These are phyloP conservation scores for Brassica napus DNA, from an alignment of 345 rosid species.

Conservation along the genomic window DNA sequence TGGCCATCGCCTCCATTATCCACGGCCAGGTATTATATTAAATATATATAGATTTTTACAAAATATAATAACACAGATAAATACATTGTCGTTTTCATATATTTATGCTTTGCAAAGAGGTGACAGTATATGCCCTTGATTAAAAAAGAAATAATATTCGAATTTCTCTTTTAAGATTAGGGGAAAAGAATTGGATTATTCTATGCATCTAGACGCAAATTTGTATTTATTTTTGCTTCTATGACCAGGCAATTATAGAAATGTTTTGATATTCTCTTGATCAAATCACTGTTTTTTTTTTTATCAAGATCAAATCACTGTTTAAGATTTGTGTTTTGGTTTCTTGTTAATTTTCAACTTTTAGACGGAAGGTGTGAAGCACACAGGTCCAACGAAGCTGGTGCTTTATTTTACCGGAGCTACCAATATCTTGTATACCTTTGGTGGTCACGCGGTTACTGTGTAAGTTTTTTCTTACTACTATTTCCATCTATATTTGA, in stretches of 20 bases:
- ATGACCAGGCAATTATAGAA: background rate
- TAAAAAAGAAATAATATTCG: slow-evolving; percentile 1
- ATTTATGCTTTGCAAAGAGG: slow-evolving; percentile 36
- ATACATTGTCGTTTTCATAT: slow-evolving; percentile 34
- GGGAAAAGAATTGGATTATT: slow-evolving; percentile 23
- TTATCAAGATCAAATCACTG: background rate
- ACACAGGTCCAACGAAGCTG: slow-evolving; percentile 72
- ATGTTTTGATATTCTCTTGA: background rate
- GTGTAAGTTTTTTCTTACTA: slow-evolving; percentile 60
- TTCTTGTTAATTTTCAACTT: background rate
- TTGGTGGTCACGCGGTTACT: slow-evolving; percentile 99
- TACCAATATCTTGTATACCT: slow-evolving; percentile 94
- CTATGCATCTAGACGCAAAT: slow-evolving; percentile 16
- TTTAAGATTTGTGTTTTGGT: background rate
- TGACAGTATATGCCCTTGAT: slow-evolving; percentile 35
- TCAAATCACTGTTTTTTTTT: slow-evolving; percentile 2
- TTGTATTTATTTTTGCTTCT: slow-evolving; percentile 1
- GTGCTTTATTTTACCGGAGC: slow-evolving; percentile 99
- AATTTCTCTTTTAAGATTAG: slow-evolving; percentile 23
- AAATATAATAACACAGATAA: background rate
- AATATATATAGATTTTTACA: background rate
- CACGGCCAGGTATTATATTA: slow-evolving; percentile 67
- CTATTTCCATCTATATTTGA: background rate
- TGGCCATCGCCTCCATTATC: slow-evolving; percentile 71
- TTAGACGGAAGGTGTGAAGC: slow-evolving; percentile 67